Evolutionary conservation across 768 basidiomycete genomes (phyloP).

Genomic region (Russula virescens): DNA sequence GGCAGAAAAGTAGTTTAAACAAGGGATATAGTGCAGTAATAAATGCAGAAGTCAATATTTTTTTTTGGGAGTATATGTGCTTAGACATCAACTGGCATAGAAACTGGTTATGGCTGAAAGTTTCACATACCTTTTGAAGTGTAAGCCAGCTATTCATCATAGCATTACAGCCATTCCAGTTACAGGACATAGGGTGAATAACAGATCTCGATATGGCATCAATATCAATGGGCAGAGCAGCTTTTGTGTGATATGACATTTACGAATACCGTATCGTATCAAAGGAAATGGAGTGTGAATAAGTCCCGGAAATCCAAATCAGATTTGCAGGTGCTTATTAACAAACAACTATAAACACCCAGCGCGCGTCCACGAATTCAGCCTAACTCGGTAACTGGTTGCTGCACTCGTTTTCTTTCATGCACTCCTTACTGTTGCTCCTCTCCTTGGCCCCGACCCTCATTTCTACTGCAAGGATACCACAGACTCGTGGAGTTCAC

Average conservation of each 20-base stretch:
- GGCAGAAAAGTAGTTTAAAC: too few species aligned
- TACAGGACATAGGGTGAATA: slow-evolving; percentile 13
- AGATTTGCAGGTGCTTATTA: not conserved
- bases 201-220: slow-evolving; percentile 24
- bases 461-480: slow-evolving; percentile 27
- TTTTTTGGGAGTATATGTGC: too few species aligned
- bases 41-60: too few species aligned
- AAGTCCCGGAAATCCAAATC: not conserved
- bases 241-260: not conserved
- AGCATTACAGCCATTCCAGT: slow-evolving; percentile 8
- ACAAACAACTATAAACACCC: slow-evolving; percentile 11
- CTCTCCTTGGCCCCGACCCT: not conserved
- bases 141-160: slow-evolving; percentile 11
- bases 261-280: too few species aligned
- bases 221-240: not conserved
- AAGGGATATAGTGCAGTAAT: too few species aligned
- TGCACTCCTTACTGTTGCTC: slow-evolving; percentile 5
- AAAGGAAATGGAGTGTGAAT: too few species aligned
- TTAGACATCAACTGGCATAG: too few species aligned
- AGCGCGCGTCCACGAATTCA: not conserved
- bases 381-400: not conserved
- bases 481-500: slow-evolving; percentile 51
- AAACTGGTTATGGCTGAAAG: not conserved
- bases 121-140: slow-evolving; percentile 11
- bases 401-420: slow-evolving; percentile 4